These are phyloP conservation scores for Fraxinus baroniana DNA, from an alignment of 305 asterid species.

Conservation along the genomic window DNA sequence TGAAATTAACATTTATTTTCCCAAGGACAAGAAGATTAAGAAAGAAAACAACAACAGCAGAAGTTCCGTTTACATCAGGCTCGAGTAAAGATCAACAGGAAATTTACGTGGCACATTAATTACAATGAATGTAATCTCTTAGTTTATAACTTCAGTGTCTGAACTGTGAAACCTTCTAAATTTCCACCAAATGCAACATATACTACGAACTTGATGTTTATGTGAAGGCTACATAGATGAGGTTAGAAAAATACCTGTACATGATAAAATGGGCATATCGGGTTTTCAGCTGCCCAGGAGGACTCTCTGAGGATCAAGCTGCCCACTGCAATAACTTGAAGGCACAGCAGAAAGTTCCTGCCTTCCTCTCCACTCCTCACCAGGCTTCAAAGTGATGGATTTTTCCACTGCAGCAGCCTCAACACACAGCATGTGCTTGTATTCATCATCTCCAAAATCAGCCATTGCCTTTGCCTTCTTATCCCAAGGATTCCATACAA, in stretches of 20 bases:
- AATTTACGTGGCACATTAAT: background rate
- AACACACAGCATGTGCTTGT: slow-evolving; percentile 80
- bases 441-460: slow-evolving; percentile 83
- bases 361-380: slow-evolving; percentile 95
- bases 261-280: slow-evolving; percentile 33
- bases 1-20: background rate
- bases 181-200: background rate
- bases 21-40: background rate
- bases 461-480: slow-evolving; percentile 71
- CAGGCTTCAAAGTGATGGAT: slow-evolving; percentile 84
- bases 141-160: background rate
- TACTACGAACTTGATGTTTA: background rate
- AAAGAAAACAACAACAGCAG: background rate
- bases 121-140: background rate
- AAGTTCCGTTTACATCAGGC: background rate
- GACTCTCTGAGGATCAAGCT: slow-evolving; percentile 83
- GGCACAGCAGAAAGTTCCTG: slow-evolving; percentile 87
- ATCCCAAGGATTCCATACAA: slow-evolving; percentile 99
- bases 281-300: slow-evolving; percentile 58
- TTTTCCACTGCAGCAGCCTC: slow-evolving; percentile 95
- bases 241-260: slow-evolving; percentile 50
- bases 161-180: background rate
- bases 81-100: background rate
- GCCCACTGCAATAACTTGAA: slow-evolving; percentile 88
- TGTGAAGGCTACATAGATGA: background rate